Base-by-base conservation (phyloP, 805 yeast species). In the Pichia kluyveri region DNA sequence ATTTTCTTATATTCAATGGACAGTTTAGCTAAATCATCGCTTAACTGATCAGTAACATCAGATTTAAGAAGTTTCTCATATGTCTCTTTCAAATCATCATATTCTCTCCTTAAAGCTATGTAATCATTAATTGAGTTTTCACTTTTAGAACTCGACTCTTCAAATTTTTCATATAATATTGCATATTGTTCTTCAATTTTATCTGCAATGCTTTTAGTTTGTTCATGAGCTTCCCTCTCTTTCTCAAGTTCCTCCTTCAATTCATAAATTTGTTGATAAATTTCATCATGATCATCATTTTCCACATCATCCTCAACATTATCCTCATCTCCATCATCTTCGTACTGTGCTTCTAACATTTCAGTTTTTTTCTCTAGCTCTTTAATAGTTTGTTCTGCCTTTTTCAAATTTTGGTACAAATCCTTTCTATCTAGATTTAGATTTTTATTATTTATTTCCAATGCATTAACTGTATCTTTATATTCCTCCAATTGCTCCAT, bases 11-110 rank as follows among this genome's bases (percentile, higher is more conserved):
- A 67, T 43, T 63, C 60, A 6, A 67, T 46, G 0, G 70, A 57
- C 5, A 71, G 58, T n/a, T 67, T 60, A 38, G 66, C 66, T 45
- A 73, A 60, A 48, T 70, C 75, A n/a, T 61, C 52, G 26, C 67
- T 65, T 14, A 70, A 68, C 40, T 62, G 63, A 5, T 59, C 51
- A 30, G 60, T 54, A 4, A 54, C 56, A 11, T 51, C 40, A 15
- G 50, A 42, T 17, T 47, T 48, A n/a, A 46, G 18, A 8, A 47
- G 19, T 14, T 51, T 36, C 7, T 48, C 55, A 48, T 42, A 44
- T 37, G 32, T 50, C 1, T 26, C 41, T 7, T 43, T 40, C 7
- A 54, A 46, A 17, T 47, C 49, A 26, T 49, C 52, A 52, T 47
- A 53, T 46, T 50, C 58, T 42, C 43, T 48, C 62, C 52, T 69